phyloP scores from a whole-genome alignment of 305 asterid genomes.

The Nicotiana rustica region DNA sequence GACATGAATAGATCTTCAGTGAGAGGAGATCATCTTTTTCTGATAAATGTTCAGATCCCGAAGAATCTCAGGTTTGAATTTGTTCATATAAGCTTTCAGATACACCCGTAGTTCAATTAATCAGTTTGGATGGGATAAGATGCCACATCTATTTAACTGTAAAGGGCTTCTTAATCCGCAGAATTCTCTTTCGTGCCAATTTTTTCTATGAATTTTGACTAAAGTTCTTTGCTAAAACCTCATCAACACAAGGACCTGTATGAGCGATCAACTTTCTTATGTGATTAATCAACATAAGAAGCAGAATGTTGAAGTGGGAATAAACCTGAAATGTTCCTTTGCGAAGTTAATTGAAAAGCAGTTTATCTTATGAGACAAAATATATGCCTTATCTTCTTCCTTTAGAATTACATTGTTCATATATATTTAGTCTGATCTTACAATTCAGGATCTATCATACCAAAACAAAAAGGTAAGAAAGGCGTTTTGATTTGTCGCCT shows the following conservation, averaged over 20 bases:
- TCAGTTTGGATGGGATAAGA: constrained; percentile 8
- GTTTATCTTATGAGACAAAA: constrained; percentile 19
- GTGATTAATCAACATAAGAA: constrained; percentile 27
- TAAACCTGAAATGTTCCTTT: constrained; percentile 29
- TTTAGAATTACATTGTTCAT: neutral
- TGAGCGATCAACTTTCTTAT: neutral
- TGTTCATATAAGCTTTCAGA: constrained; percentile 1
- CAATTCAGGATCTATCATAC: neutral
- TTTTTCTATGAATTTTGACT: neutral
- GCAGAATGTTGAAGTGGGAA: neutral
- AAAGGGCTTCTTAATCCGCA: neutral
- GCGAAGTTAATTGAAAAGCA: neutral
- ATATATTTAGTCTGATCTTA: neutral
- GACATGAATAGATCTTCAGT: constrained; percentile 69
- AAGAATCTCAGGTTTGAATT: constrained; percentile 70
- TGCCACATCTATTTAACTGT: constrained; percentile 22
- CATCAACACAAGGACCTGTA: neutral
- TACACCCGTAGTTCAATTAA: neutral
- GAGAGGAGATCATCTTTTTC: constrained; percentile 91
- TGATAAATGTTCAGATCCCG: constrained; percentile 82
- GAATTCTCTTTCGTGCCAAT: neutral
- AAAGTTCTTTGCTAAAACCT: neutral
- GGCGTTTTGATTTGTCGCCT: neutral
- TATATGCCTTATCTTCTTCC: constrained; percentile 19
- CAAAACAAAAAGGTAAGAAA: constrained; percentile 3